These are phyloP conservation scores for Lepiota brunneoincarnata DNA, from an alignment of 768 basidiomycete species.

Conservation along the genomic window DNA sequence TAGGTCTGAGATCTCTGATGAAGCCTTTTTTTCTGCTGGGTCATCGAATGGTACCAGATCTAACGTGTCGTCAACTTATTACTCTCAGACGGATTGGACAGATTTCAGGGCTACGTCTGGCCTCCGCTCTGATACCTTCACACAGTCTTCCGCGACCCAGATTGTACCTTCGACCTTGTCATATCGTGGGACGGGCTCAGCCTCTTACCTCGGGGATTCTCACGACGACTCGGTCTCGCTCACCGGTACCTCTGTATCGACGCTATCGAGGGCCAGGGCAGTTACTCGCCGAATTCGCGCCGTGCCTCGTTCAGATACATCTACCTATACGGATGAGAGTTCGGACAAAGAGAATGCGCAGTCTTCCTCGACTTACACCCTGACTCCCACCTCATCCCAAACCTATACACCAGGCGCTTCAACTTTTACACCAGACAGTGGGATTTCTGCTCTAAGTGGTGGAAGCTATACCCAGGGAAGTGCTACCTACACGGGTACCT, in stretches of 20 bases:
- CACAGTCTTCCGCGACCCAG: conserved; percentile 35
- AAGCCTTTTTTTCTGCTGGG: conserved; percentile 38
- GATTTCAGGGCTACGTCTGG: conserved; percentile 27
- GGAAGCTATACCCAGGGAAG: conserved; percentile 27
- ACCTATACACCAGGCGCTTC: conserved; percentile 5
- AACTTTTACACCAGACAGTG: conserved; percentile 19
- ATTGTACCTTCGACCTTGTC: conserved; percentile 50
- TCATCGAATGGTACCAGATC: conserved; percentile 30
- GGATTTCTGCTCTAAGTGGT: conserved; percentile 20
- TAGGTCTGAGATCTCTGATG: conserved; percentile 32
- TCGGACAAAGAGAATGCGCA: conserved; percentile 60
- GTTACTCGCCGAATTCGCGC: conserved; percentile 50
- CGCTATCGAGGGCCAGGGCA: conserved; percentile 54
- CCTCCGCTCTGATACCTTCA: conserved; percentile 21
- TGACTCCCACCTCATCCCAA: neutral
- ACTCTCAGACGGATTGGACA: conserved; percentile 26
- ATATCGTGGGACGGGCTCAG: conserved; percentile 48
- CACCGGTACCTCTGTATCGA: conserved; percentile 47
- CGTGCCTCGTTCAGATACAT: conserved; percentile 41
- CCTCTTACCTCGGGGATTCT: conserved; percentile 57
- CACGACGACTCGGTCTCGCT: conserved; percentile 40
- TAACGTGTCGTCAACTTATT: conserved; percentile 34
- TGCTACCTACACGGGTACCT: conserved; percentile 23
- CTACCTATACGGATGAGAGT: conserved; percentile 36
- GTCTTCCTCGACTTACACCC: neutral